Percentiles rank a stretch among this genome's conserved stretches.
These are phyloP conservation scores for Aspergillus costaricaensis DNA, from an alignment of 2,329 filamentous ascomycete genomes.

Conservation along the genomic window DNA sequence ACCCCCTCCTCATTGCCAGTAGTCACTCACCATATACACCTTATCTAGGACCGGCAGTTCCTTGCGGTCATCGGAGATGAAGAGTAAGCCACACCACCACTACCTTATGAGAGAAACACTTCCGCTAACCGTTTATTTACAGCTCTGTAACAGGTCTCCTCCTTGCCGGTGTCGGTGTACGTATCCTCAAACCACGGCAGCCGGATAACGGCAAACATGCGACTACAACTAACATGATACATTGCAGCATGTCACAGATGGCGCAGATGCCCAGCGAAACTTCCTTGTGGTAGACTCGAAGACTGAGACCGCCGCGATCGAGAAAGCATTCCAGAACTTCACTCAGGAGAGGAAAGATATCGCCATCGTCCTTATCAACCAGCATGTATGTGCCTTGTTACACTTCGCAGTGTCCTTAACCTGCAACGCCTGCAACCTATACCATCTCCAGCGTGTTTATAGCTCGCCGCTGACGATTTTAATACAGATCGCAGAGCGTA, in stretches of 20 bases:
- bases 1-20: background rate
- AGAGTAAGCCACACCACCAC: conserved; percentile 48
- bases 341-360: conserved; percentile 92
- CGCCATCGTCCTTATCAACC: conserved; percentile 94
- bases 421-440: background rate
- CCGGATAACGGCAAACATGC: background rate
- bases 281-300: conserved; percentile 95
- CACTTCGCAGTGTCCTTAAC: background rate
- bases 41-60: conserved; percentile 77
- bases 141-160: conserved; percentile 96
- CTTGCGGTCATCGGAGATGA: conserved; percentile 98
- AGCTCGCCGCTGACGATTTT: background rate
- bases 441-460: too few relatives aligned
- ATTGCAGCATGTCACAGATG: conserved; percentile 79
- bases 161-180: conserved; percentile 90
- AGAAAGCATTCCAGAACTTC: conserved; percentile 85
- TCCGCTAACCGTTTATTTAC: conserved; percentile 23
- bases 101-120: background rate
- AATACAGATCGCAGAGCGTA: conserved; percentile 82
- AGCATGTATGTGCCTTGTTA: conserved; percentile 68
- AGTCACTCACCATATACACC: conserved; percentile 36
- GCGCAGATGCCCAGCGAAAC: conserved; percentile 91
- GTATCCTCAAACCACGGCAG: conserved; percentile 29
- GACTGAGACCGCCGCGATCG: conserved; percentile 85
- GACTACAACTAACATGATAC: conserved; percentile 4